Conservation (phyloP, 306 rosid genomes). For the Begonia loranthoides region DNA sequence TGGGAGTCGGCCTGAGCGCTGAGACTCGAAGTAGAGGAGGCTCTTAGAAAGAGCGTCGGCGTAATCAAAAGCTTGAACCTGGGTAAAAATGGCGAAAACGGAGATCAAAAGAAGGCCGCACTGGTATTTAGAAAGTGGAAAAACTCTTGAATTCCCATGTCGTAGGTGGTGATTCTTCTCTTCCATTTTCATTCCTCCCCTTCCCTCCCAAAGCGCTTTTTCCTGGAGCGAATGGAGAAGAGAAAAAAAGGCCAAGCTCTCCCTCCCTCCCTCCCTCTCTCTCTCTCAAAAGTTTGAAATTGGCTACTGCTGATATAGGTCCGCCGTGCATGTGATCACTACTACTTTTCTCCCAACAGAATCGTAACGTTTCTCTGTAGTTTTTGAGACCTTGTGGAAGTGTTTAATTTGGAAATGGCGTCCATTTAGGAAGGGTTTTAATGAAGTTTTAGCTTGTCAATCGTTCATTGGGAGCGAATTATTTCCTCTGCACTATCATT, state of each 20-base stretch:
- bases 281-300: no score
- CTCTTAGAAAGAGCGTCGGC: constrained; percentile 51
- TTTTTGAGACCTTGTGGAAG: no score
- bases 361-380: no score
- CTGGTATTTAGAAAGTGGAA: neutral
- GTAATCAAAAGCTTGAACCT: constrained; percentile 27
- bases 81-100: neutral
- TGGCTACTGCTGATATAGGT: no score
- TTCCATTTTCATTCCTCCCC: constrained; percentile 25
- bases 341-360: no score
- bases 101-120: neutral
- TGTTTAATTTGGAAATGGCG: no score
- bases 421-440: no score
- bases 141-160: neutral
- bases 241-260: constrained; percentile 5
- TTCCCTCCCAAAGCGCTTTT: constrained; percentile 31
- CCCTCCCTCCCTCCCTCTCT: neutral
- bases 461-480: no score
- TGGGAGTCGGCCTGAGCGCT: constrained; percentile 79
- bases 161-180: constrained; percentile 9
- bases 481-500: no score
- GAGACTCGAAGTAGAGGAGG: constrained; percentile 77
- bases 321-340: no score
- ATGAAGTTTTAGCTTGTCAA: no score
- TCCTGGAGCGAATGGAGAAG: constrained; percentile 36